phyloP scores from a whole-genome alignment of 371 early-diverging fungal species.

The Syncephalastrum monosporum region DNA sequence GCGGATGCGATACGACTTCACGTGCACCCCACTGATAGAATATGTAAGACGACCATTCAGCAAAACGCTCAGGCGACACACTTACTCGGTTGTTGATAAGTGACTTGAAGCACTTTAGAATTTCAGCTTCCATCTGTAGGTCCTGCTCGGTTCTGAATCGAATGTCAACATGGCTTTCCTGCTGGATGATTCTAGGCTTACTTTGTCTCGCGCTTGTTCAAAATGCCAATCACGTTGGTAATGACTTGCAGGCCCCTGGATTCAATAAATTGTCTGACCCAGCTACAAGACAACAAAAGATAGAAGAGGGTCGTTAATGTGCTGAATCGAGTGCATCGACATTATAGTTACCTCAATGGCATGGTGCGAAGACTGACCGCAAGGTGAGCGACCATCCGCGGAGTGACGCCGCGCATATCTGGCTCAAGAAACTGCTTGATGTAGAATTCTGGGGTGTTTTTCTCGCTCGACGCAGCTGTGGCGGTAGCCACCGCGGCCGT shows the following conservation, averaged over 20 bases:
- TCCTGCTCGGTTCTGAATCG: conserved; percentile 62
- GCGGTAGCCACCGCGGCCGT: conserved; percentile 5
- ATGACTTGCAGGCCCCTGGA: conserved; percentile 67
- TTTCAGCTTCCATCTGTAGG: conserved; percentile 78
- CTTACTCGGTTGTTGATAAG: conserved; percentile 69
- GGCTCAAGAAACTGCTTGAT: conserved; percentile 60
- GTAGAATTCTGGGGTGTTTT: conserved; percentile 60
- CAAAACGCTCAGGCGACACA: not conserved
- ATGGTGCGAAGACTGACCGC: conserved; percentile 71
- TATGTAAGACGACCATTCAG: not conserved
- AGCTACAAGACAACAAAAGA: conserved; percentile 28
- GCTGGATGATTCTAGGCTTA: conserved; percentile 9
- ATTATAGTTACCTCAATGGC: conserved; percentile 60
- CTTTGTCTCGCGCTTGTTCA: conserved; percentile 52
- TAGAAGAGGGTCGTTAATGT: not conserved
- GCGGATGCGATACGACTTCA: conserved; percentile 73
- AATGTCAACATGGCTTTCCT: conserved; percentile 6
- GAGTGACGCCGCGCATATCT: conserved; percentile 59
- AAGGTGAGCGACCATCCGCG: conserved; percentile 58
- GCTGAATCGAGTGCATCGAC: too few relatives aligned
- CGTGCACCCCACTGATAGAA: conserved; percentile 72
- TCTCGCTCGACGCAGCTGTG: conserved; percentile 14
- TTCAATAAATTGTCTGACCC: conserved; percentile 70
- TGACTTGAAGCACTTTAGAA: conserved; percentile 78
- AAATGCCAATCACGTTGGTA: conserved; percentile 60